Evolutionary conservation across 306 rosid species (phyloP), one percentile per base, ranked within the genome.

Genomic region (Luffa acutangula): DNA sequence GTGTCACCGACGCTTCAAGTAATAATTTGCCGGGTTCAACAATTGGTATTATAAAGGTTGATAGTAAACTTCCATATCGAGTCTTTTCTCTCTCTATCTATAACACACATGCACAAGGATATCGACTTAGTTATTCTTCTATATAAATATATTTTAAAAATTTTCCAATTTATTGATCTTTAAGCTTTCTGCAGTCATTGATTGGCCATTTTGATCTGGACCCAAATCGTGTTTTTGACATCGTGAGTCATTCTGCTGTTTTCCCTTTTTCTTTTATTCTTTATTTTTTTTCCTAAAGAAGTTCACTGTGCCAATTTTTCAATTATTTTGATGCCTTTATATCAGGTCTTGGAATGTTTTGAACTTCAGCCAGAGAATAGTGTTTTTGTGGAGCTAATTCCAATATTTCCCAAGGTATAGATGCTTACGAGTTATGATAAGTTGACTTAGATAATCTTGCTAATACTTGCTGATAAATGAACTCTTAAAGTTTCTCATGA

Each of bases 141-240:
- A 14, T 71, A 10, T 42, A 43, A 42, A 69, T 42, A 62, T 41
- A 12, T 66, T 78, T 85, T 81, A 75, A 59, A 21, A 37, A 17
- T 78, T 75, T 43, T 62, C 46, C 60, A 20, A 52, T 60, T 75
- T 81, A 17, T 81, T 87, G 84, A 82, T 73, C 20, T 73, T 54
- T 33, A 71, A 20, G 42, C 64, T 56, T 87, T 84, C 53, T 91
- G 96, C 98, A 95, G 98, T 95, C 98, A 39, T 84, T 95, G 80
- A 95, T 95, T 83, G 98, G 98, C 83, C 98, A 95, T 85, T 95
- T 95, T 79, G 98, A 95, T 88, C 84, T 95, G 89, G 98, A 95
- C 75, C 98, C 98, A 80, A 95, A 95, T 85, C 98, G 97, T 41
- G 97, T 93, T 34, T 95, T 95, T 83, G 98, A 92, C 89, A 92